phyloP scores from a whole-genome alignment of 331 rosid species.

The Stylosanthes scabra region DNA sequence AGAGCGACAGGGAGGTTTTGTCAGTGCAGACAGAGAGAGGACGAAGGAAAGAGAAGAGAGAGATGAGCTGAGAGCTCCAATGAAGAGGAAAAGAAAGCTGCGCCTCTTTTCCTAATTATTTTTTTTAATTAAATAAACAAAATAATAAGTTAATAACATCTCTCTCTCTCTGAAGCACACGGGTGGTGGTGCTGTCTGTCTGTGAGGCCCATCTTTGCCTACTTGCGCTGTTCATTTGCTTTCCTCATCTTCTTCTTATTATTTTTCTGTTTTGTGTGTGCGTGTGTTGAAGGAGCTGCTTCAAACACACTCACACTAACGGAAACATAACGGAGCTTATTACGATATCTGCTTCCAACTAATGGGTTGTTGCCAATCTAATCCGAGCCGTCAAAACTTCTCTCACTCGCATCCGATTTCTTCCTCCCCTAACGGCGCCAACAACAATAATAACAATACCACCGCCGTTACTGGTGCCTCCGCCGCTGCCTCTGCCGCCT shows the following conservation, averaged over 20 bases:
- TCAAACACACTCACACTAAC: slow-evolving; percentile 15
- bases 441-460: neutral
- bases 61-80: slow-evolving; percentile 6
- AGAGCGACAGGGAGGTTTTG: slow-evolving; percentile 51
- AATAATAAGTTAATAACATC: neutral
- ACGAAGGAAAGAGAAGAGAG: slow-evolving; percentile 13
- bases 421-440: slow-evolving; percentile 49
- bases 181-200: neutral
- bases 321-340: neutral
- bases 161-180: slow-evolving; percentile 32
- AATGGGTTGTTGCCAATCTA: slow-evolving; percentile 79
- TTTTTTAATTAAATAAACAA: neutral
- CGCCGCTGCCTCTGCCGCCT: slow-evolving; percentile 5
- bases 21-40: slow-evolving; percentile 42
- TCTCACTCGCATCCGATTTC: slow-evolving; percentile 3
- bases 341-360: slow-evolving; percentile 22
- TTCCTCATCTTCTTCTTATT: neutral
- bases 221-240: neutral
- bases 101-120: slow-evolving; percentile 31
- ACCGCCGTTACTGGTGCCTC: slow-evolving; percentile 20
- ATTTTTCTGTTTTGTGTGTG: neutral
- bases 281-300: neutral
- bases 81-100: slow-evolving; percentile 47
- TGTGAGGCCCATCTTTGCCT: slow-evolving; percentile 1
- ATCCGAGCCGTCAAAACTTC: slow-evolving; percentile 14